Conservation (phyloP, 441 rosid genomes). For the Bocquillonia castaneifolia region DNA sequence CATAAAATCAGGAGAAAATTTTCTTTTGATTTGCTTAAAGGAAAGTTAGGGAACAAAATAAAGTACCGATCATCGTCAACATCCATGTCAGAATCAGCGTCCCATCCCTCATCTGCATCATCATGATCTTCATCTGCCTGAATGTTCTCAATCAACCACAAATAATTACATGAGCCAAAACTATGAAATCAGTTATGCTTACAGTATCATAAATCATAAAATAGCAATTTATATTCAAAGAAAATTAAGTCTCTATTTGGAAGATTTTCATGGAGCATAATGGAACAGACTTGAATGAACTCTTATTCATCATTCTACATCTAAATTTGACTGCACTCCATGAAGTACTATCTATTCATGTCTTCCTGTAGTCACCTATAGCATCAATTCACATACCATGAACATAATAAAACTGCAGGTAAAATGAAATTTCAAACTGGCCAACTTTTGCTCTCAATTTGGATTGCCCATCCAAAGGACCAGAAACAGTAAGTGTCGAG, state of each 20-base stretch:
- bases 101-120: conserved; percentile 56
- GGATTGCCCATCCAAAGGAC: background rate
- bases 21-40: background rate
- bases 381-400: background rate
- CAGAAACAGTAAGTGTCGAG: background rate
- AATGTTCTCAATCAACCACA: conserved; percentile 17
- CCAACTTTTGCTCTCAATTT: background rate
- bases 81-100: conserved; percentile 58
- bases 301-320: background rate
- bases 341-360: too few species aligned
- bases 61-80: conserved; percentile 52
- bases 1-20: background rate
- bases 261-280: background rate
- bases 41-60: background rate
- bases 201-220: background rate
- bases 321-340: background rate
- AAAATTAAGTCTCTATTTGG: background rate
- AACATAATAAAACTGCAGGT: background rate
- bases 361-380: background rate
- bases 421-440: background rate
- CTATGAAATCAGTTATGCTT: background rate
- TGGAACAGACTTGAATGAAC: background rate
- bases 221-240: background rate
- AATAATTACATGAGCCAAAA: conserved; percentile 1
- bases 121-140: conserved; percentile 62